phyloP scores from a whole-genome alignment of 345 rosid genomes.

The Euphorbia peplus region DNA sequence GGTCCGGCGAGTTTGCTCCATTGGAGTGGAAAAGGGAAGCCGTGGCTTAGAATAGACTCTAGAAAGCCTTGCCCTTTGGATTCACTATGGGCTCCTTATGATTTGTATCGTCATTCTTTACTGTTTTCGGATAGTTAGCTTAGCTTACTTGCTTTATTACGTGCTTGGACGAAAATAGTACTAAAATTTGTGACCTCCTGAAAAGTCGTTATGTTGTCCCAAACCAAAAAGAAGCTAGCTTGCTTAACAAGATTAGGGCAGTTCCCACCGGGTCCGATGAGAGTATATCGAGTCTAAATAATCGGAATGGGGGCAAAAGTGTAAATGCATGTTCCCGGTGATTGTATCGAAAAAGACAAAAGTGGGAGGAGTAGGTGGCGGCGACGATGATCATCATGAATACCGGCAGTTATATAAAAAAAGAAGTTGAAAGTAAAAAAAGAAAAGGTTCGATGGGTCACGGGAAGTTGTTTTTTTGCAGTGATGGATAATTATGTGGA shows the following conservation, averaged over 20 bases:
- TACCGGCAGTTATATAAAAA: neutral
- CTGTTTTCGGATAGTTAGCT: slow-evolving; percentile 58
- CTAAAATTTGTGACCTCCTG: too few relatives aligned
- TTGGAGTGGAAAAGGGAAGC: slow-evolving; percentile 95
- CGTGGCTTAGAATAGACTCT: slow-evolving; percentile 73
- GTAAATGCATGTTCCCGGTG: too few relatives aligned
- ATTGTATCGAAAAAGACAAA: neutral
- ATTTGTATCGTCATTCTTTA: slow-evolving; percentile 49
- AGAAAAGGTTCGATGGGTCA: neutral
- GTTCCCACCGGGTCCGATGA: too few relatives aligned
- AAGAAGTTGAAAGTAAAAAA: neutral
- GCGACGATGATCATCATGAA: neutral
- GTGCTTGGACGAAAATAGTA: too few relatives aligned
- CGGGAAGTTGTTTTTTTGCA: neutral
- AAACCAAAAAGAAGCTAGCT: too few relatives aligned
- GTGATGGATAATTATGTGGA: neutral
- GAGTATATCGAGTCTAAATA: too few relatives aligned
- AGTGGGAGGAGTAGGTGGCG: neutral
- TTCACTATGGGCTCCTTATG: slow-evolving; percentile 70
- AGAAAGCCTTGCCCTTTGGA: slow-evolving; percentile 61
- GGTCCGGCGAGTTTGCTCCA: slow-evolving; percentile 83
- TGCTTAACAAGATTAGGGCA: too few relatives aligned
- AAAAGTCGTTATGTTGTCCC: too few relatives aligned
- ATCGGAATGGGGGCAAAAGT: too few relatives aligned
- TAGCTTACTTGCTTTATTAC: too few relatives aligned